Base-by-base conservation (phyloP, 306 rosid genomes). In the Acacia melanoxylon region DNA sequence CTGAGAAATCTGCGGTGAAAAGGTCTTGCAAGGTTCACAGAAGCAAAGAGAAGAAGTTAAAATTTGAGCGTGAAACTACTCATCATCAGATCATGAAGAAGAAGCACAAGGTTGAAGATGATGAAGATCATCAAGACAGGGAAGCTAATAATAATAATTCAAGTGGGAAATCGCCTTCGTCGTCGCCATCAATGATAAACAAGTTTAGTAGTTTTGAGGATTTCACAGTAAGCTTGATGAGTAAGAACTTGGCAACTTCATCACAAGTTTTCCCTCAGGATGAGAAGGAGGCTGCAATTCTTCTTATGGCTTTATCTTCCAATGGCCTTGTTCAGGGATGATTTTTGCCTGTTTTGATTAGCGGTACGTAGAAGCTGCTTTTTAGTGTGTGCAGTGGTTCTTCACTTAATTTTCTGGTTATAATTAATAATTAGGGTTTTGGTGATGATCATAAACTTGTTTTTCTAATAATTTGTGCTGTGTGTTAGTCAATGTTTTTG, bases 241-340 rank as follows among this genome's bases (percentile, higher is more conserved):
- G 87, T 42, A 81, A 91, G 54, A 93, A 86, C n/a, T 49, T 93
- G 44, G 72, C 37, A 12, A 20, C 90, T 52, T 73, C 91, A 68
- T 91, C 92, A 68, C 89, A 90, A 75, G 96, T 89, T 78, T 95
- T 93, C 87, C 99, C 99, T 65, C 99, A 91, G 80, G 99, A 95
- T 14, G 99, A 95, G 93, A 95, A 85, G 83, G 99, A 95, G 65
- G 99, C 99, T 13, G 99, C 99, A 0, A 93, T 93, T 74, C 77
- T 95, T 51, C 94, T 95, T 41, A 95, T 95, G 99, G 92, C 99
- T 76, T 75, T 95, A 79, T 95, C 99, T 73, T 92, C 8, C 29
- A 69, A 92, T 79, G 98, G 97, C 73, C 87, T 95, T n/a, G 90
- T 93, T 78, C 95, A 87, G 70, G 94, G 98, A 83, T 95, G 85